Evolutionary conservation across 805 yeast species (phyloP), one percentile per base, ranked within the genome.

Genomic region (Candida maesae): DNA sequence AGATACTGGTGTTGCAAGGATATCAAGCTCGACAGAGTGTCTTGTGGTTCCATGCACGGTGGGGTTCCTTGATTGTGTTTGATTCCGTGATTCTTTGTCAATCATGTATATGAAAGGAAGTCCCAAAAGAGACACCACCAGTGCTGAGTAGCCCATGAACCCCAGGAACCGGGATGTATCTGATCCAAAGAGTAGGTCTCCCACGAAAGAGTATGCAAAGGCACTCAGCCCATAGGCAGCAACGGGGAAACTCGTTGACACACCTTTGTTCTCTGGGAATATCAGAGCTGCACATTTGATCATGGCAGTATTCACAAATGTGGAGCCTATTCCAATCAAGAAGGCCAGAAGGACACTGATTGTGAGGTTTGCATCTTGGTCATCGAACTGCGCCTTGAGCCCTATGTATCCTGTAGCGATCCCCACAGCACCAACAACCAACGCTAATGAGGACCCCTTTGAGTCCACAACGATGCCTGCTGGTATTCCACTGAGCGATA

Each of bases 171-270:
- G 70, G 14, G 70, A 68, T 0, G 88, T 81, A 44, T 78, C 75
- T 3, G 81, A 80, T 0, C 81, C 75, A 45, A 64, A 78, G 42
- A 78, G 66, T 13, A 66, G 48, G 10, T 76, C 63, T 2, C 81
- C 81, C 17, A 78, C 51, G 2, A 73, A 65, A 1, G 89, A 81
- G 55, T 75, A 81, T 37, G 80, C 70, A 52, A 81, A 70, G 4
- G 93, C 93, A 56, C 84, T 77, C 13, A 82, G 68, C 0, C 95
- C 95, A 58, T 80, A 83, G 33, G 83, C 73, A 1, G 90, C 80
- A 58, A 84, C 70, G 3, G 91, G 89, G 33, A 84, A 67, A 0
- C 88, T 76, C 0, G 93, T 81, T 4, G 93, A 90, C 9, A 83
- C 67, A 2, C 93, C 95, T 40, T 86, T 62, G 28, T 73, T 65